Evolutionary conservation across 2,329 filamentous ascomycete species (phyloP).

Genomic region (Cryphonectria parasitica): DNA sequence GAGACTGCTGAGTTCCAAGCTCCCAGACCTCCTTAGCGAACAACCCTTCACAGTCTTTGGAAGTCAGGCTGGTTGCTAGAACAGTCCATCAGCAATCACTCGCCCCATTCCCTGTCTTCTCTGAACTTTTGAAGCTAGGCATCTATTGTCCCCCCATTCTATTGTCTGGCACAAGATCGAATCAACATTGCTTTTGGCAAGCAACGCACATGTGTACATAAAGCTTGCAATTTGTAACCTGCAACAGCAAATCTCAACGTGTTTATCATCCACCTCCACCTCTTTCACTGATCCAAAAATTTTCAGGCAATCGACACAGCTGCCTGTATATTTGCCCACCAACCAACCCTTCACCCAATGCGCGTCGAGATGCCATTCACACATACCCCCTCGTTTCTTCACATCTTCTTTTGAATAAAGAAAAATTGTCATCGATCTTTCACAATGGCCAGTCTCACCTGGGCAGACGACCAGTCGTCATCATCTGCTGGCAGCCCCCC

Average conservation of each 20-base stretch:
- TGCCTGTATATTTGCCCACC: too few species aligned
- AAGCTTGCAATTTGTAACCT: not conserved
- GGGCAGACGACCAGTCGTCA: not conserved
- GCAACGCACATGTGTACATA: not conserved
- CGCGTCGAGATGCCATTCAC: not conserved
- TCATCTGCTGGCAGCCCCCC: not conserved
- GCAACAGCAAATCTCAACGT: not conserved
- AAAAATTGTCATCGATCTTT: not conserved
- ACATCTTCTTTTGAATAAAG: not conserved
- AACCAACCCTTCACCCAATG: not conserved
- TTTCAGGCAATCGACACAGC: not conserved
- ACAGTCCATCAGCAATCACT: not conserved
- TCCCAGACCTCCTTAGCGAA: not conserved
- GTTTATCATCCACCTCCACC: not conserved
- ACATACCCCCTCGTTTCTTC: not conserved
- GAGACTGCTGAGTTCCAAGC: not conserved
- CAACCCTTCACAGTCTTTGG: not conserved
- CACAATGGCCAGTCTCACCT: constrained; percentile 4
- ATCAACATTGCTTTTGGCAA: not conserved
- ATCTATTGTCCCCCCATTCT: not conserved
- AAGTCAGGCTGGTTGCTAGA: constrained; percentile 1
- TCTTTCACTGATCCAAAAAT: not conserved
- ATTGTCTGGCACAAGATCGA: not conserved
- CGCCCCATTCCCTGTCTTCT: not conserved
- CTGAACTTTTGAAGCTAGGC: not conserved